These are phyloP conservation scores for Annulohypoxylon nitens DNA, from an alignment of 495 filamentous ascomycete species.

Conservation along the genomic window DNA sequence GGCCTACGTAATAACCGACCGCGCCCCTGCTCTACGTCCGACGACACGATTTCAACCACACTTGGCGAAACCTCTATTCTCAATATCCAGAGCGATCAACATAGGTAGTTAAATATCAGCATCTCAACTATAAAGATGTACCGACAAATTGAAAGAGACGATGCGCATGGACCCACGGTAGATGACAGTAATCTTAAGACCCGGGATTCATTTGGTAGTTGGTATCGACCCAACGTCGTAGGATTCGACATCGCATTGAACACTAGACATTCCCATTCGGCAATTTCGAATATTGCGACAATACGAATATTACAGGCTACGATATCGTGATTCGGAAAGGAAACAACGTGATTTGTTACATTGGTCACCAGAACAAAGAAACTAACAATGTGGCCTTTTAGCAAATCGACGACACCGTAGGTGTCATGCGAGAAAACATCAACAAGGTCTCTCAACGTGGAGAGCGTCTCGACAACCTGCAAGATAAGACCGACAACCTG, in stretches of 20 bases:
- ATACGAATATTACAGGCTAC: neutral
- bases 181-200: constrained; percentile 10
- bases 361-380: neutral
- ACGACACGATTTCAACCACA: constrained; percentile 8
- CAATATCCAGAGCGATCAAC: neutral
- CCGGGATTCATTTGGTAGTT: neutral
- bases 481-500: constrained; percentile 96
- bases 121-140: neutral
- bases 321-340: constrained; percentile 16
- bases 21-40: constrained; percentile 19
- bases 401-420: constrained; percentile 97
- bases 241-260: neutral
- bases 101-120: neutral
- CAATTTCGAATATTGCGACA: constrained; percentile 12
- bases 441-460: constrained; percentile 93
- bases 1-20: constrained; percentile 23
- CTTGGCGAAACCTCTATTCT: constrained; percentile 9
- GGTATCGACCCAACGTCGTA: neutral
- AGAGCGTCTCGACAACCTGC: constrained; percentile 86
- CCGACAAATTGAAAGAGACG: constrained; percentile 4
- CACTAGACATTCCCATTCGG: neutral
- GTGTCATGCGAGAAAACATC: constrained; percentile 94
- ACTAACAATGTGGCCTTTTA: constrained; percentile 59
- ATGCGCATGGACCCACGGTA: constrained; percentile 4
- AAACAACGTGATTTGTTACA: constrained; percentile 9